phyloP scores from a whole-genome alignment of 768 basidiomycete genomes.

The Paxillus involutus region DNA sequence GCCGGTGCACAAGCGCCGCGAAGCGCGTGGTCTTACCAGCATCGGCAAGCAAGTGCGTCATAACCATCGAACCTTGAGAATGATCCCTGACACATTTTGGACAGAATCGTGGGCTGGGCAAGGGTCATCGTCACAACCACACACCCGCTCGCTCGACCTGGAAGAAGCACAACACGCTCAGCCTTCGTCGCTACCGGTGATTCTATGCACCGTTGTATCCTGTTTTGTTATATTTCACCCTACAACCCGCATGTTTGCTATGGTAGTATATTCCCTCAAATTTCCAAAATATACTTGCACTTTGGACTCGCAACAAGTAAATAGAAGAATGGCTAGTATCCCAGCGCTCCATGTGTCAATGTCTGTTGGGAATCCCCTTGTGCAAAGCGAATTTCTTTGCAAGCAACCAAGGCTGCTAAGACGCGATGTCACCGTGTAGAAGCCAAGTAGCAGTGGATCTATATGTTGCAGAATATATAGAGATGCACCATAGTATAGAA shows the following conservation, averaged over 20 bases:
- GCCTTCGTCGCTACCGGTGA: slow-evolving; percentile 84
- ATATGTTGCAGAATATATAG: too few species aligned
- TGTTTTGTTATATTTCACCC: slow-evolving; percentile 12
- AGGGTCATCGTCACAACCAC: slow-evolving; percentile 94
- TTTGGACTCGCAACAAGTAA: neutral
- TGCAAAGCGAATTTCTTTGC: too few species aligned
- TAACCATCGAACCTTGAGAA: neutral
- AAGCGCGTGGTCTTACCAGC: slow-evolving; percentile 95
- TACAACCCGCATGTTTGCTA: slow-evolving; percentile 28
- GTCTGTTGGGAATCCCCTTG: neutral
- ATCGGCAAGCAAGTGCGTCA: slow-evolving; percentile 86
- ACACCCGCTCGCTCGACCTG: slow-evolving; percentile 88
- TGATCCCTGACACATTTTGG: slow-evolving; percentile 2
- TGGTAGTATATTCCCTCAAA: slow-evolving; percentile 18
- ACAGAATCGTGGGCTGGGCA: slow-evolving; percentile 96
- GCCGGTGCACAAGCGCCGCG: slow-evolving; percentile 98
- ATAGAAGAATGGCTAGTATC: neutral
- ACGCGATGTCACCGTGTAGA: too few species aligned
- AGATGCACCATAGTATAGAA: too few species aligned
- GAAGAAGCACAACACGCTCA: slow-evolving; percentile 98
- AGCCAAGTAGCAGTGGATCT: too few species aligned
- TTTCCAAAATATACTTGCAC: slow-evolving; percentile 8
- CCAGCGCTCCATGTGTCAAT: neutral
- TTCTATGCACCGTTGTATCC: slow-evolving; percentile 1
- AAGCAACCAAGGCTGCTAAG: too few species aligned